Percentiles rank a stretch among this genome's conserved stretches.
phyloP scores from a whole-genome alignment of 371 early-diverging fungal species.

The Actinomortierella ambigua region DNA sequence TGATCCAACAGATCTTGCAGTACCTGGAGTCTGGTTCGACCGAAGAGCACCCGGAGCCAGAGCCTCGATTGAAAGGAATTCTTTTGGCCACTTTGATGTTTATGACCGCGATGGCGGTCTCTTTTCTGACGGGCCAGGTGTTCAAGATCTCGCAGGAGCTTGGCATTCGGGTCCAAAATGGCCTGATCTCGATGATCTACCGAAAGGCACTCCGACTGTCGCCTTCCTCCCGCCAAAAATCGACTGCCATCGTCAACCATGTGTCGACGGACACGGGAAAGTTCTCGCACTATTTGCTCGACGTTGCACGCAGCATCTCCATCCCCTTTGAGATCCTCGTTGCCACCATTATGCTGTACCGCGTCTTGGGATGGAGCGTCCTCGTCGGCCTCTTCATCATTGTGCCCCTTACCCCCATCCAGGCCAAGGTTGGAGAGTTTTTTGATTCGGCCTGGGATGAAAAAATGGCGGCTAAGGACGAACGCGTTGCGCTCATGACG shows the following conservation, averaged over 20 bases:
- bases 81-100: conserved; percentile 21
- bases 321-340: conserved; percentile 5
- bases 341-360: conserved; percentile 63
- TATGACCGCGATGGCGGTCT: not conserved
- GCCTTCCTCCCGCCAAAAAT: not conserved
- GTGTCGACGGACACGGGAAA: conserved; percentile 7
- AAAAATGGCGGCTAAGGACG: conserved; percentile 52
- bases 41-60: not conserved
- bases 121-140: conserved; percentile 1
- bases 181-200: conserved; percentile 4
- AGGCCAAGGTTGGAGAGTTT: conserved; percentile 39
- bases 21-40: conserved; percentile 6
- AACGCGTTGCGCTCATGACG: conserved; percentile 44
- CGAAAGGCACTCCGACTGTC: conserved; percentile 4
- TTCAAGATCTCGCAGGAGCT: not conserved
- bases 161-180: not conserved
- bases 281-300: not conserved
- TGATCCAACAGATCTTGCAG: conserved; percentile 10
- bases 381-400: conserved; percentile 15
- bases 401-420: conserved; percentile 11
- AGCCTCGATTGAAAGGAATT: conserved; percentile 5
- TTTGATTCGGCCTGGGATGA: conserved; percentile 55
- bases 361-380: conserved; percentile 59
- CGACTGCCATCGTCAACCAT: conserved; percentile 5
- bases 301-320: not conserved